These are phyloP conservation scores for Diaporthe sp. DNA, from an alignment of 2,329 filamentous ascomycete genomes.

Conservation along the genomic window DNA sequence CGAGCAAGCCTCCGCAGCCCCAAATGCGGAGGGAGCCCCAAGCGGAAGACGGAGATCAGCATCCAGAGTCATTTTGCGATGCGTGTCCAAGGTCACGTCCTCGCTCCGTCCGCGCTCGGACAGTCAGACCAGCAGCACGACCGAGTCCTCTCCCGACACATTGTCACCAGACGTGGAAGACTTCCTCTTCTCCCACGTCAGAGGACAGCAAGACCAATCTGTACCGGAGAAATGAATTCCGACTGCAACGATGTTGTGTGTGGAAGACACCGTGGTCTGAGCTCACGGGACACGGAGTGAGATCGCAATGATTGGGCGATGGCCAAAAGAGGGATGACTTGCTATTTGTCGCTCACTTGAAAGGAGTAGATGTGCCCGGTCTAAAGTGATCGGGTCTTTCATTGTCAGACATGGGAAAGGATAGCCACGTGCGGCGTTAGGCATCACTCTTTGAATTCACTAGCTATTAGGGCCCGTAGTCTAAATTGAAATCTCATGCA, in stretches of 20 bases:
- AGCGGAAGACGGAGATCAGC: conserved; percentile 14
- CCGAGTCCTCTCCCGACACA: background rate
- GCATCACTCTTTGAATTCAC: background rate
- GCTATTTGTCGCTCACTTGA: background rate
- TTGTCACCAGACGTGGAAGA: conserved; percentile 26
- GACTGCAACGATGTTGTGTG: background rate
- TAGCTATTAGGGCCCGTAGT: background rate
- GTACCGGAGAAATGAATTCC: background rate
- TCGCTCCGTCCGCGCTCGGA: conserved; percentile 10
- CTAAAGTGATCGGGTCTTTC: background rate
- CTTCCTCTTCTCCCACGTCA: background rate
- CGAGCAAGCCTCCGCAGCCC: background rate
- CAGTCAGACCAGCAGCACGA: conserved; percentile 16
- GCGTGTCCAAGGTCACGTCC: conserved; percentile 17
- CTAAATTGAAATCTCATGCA: conserved; percentile 15
- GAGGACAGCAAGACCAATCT: background rate
- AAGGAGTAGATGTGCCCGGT: background rate
- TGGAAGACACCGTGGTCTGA: background rate
- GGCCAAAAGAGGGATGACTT: no score
- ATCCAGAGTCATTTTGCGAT: conserved; percentile 20
- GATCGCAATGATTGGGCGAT: background rate
- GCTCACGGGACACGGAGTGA: background rate
- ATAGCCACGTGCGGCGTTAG: no score
- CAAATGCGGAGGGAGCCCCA: background rate
- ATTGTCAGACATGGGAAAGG: no score